Conservation (phyloP, 176 grass and related monocot species). For the Avena sativa region DNA sequence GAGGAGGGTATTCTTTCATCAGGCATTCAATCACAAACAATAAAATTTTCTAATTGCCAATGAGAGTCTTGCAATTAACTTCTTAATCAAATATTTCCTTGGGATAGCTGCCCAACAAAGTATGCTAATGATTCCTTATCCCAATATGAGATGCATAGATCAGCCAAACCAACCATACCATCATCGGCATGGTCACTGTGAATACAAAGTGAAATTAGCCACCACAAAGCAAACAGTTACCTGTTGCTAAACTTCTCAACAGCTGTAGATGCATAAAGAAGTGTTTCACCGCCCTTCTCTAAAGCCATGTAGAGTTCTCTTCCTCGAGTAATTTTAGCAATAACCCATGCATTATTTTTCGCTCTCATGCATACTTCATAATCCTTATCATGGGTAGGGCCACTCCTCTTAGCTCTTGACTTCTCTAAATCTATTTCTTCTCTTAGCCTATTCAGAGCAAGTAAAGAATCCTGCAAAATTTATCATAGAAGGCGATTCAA, state of each 20-base stretch:
- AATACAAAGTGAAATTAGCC: conserved; percentile 12
- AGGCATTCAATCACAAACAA: neutral
- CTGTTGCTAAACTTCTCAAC: conserved; percentile 99
- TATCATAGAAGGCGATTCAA: conserved; percentile 16
- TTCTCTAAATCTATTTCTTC: conserved; percentile 86
- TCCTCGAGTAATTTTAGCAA: conserved; percentile 83
- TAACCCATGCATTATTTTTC: conserved; percentile 87
- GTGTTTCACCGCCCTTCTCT: conserved; percentile 90
- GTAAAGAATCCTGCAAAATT: conserved; percentile 71
- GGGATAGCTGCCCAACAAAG: neutral
- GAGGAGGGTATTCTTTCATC: neutral
- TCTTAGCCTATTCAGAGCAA: conserved; percentile 85
- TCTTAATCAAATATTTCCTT: neutral
- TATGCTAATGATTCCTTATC: conserved; percentile 8
- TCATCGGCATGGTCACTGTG: neutral
- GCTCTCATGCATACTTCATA: conserved; percentile 83
- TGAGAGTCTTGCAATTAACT: neutral
- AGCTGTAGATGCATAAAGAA: conserved; percentile 87
- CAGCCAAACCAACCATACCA: neutral
- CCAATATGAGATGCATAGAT: neutral
- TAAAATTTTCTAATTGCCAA: conserved; percentile 5
- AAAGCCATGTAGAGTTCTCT: conserved; percentile 91
- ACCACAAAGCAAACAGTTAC: conserved; percentile 49
- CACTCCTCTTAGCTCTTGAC: conserved; percentile 64
- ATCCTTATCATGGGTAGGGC: conserved; percentile 70